Evolutionary conservation across 1,284 basidiomycete genomes (phyloP).

Genomic region (Amylostereum areolatum): DNA sequence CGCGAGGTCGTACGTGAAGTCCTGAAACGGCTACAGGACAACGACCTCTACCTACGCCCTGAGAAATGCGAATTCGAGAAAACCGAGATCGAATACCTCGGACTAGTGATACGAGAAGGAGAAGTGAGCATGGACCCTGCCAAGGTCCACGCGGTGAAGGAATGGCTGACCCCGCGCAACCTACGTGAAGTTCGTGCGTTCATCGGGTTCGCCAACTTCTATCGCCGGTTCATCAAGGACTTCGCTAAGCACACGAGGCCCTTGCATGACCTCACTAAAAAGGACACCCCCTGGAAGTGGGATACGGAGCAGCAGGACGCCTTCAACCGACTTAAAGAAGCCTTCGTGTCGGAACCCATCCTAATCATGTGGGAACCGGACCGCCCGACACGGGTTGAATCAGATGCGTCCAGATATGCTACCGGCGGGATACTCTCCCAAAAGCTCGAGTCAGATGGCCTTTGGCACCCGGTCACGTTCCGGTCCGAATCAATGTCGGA

Average conservation of each 20-base stretch:
- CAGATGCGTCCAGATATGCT: constrained; percentile 9
- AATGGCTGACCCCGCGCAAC: constrained; percentile 26
- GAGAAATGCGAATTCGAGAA: constrained; percentile 34
- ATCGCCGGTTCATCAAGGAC: constrained; percentile 29
- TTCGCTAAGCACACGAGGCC: constrained; percentile 24
- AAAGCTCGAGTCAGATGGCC: no score
- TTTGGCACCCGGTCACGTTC: no score
- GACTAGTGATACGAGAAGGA: constrained; percentile 23
- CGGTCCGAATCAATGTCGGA: no score
- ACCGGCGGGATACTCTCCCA: no score
- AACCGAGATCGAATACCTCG: constrained; percentile 28
- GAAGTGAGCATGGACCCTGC: constrained; percentile 26
- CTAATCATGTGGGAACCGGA: neutral
- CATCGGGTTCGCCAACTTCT: constrained; percentile 36
- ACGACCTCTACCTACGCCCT: constrained; percentile 25
- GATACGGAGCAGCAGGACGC: neutral
- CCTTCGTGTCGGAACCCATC: neutral
- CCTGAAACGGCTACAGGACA: constrained; percentile 22
- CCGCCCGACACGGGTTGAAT: neutral
- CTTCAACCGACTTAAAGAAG: neutral
- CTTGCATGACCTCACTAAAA: constrained; percentile 16
- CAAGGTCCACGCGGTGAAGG: constrained; percentile 26
- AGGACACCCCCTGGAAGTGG: constrained; percentile 8
- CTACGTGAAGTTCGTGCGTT: constrained; percentile 25
- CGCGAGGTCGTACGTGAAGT: constrained; percentile 16